Evolutionary conservation across 805 yeast species (phyloP), one percentile per base, ranked within the genome.

Genomic region (Cephaloascus fragrans): DNA sequence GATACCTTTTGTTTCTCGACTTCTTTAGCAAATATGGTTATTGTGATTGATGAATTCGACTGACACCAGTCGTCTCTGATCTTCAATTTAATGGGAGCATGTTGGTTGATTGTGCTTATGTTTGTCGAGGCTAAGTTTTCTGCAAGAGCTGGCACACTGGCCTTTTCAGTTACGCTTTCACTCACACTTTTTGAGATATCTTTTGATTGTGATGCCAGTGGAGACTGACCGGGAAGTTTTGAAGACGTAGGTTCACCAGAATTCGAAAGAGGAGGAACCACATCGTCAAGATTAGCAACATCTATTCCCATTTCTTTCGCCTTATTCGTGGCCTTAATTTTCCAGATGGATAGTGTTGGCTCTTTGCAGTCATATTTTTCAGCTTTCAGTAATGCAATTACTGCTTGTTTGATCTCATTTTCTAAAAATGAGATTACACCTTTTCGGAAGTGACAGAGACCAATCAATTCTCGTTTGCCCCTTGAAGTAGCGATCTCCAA

Each of bases 11-110:
- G 77, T 35, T 66, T 52, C 6, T 81, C 78, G 15, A 86, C 71
- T 32, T 72, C 72, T 44, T 82, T 79, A 36, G 85, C 76, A 51
- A 81, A 90, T 4, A 90, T 59, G 2, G 90, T 76, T 20, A 89
- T 64, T 1, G 80, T 77, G 12, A 88, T 74, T 3, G 56, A 53
- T 1, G 61, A 61, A 8, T 61, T 49, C 14, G 79, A 69, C 56
- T 93, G 96, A 59, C 14, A 34, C 62, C 72, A 67, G 41, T 66
- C 68, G 23, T 60, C 69, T 36, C 64, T 50, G 38, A 56, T 53
- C 41, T 65, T 65, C 32, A 47, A 40, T 37, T 56, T 59, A 35
- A 66, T 44, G 2, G 72, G 71, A 0, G 70, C 69, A 17, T 54
- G 63, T 38, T 60, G 51, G 46, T 63, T 62, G 43, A 63, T 56